A percentile compares a stretch with the other conserved stretches of the same genome.
phyloP scores from a whole-genome alignment of 306 rosid species.

The Vachellia pachyceras region DNA sequence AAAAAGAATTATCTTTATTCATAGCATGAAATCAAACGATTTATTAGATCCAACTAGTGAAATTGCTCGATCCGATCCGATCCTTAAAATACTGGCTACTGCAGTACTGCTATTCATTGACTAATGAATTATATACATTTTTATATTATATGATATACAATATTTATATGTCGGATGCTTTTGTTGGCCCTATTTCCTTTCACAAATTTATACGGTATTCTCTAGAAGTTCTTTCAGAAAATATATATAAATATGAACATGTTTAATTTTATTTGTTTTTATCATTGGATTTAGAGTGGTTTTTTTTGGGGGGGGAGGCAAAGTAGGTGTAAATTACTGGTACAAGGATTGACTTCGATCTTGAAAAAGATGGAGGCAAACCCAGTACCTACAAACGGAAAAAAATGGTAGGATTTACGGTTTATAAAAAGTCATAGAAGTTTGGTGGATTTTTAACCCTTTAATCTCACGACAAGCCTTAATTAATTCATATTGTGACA shows the following conservation, averaged over 20 bases:
- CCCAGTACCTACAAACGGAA: background rate
- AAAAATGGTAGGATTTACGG: background rate
- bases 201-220: background rate
- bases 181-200: background rate
- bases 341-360: constrained; percentile 21
- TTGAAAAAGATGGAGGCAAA: constrained; percentile 8
- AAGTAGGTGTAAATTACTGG: background rate
- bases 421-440: background rate
- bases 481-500: background rate
- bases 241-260: background rate
- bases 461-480: background rate
- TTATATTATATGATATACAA: too few relatives aligned
- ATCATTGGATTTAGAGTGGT: too few relatives aligned
- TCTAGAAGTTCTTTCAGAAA: background rate
- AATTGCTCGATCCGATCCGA: background rate
- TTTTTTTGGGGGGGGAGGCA: too few relatives aligned
- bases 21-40: background rate
- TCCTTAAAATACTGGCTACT: too few relatives aligned
- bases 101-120: too few relatives aligned
- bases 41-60: background rate
- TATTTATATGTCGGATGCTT: too few relatives aligned
- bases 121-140: too few relatives aligned
- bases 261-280: background rate
- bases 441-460: constrained; percentile 21
- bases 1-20: background rate